Conservation (phyloP, 2,329 filamentous ascomycete genomes). For the Penicillium sp. region DNA sequence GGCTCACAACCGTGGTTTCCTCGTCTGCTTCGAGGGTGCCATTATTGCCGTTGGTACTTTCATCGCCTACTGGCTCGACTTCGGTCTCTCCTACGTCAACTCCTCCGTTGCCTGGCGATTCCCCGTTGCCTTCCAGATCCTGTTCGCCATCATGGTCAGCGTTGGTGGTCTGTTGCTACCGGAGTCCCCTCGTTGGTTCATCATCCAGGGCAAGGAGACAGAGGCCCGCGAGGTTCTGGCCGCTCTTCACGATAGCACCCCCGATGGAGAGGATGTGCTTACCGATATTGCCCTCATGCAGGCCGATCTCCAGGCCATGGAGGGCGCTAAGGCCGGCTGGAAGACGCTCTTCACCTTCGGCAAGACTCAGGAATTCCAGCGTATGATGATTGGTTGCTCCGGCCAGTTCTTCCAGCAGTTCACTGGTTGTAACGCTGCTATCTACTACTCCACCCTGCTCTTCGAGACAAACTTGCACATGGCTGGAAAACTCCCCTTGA, state of each 20-base stretch:
- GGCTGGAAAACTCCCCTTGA: conserved; percentile 17
- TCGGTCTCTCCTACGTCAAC: conserved; percentile 35
- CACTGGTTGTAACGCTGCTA: conserved; percentile 48
- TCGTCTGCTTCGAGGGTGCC: conserved; percentile 36
- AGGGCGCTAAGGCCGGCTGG: conserved; percentile 29
- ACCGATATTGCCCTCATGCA: conserved; percentile 43
- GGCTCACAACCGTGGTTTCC: conserved; percentile 35
- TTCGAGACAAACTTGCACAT: conserved; percentile 43
- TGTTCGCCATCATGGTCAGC: conserved; percentile 2
- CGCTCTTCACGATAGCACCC: conserved; percentile 39
- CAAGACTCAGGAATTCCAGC: conserved; percentile 35
- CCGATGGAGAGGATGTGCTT: conserved; percentile 39
- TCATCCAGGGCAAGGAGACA: conserved; percentile 51
- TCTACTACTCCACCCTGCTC: conserved; percentile 47
- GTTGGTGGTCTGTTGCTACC: conserved; percentile 39
- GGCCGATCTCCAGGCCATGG: conserved; percentile 42
- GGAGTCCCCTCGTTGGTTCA: conserved; percentile 57
- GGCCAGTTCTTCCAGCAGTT: conserved; percentile 45
- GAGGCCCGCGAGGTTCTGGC: conserved; percentile 51
- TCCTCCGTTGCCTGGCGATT: conserved; percentile 19
- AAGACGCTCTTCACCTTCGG: conserved; percentile 29
- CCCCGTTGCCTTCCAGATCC: conserved; percentile 10
- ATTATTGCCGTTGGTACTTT: conserved; percentile 35
- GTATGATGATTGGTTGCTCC: conserved; percentile 30
- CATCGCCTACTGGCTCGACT: conserved; percentile 38